Conservation (phyloP, 768 basidiomycete genomes). For the Suillus bovinus region DNA sequence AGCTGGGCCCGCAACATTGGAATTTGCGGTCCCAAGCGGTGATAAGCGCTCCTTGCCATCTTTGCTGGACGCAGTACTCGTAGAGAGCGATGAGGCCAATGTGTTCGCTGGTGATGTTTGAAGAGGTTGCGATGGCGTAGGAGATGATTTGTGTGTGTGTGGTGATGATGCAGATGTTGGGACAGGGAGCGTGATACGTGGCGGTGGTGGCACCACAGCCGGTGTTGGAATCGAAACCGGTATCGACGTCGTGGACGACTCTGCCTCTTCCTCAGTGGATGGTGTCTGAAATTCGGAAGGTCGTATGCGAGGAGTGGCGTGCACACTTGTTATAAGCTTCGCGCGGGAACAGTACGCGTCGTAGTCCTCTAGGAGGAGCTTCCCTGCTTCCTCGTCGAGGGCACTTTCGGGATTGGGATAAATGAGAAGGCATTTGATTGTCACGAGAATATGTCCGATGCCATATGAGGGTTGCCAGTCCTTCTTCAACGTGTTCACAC, state of each 20-base stretch:
- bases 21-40: constrained; percentile 69
- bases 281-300: constrained; percentile 71
- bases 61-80: constrained; percentile 30
- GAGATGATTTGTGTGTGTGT: constrained; percentile 49
- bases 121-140: constrained; percentile 36
- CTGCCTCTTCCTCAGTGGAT: constrained; percentile 27
- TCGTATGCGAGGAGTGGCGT: constrained; percentile 78
- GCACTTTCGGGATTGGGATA: constrained; percentile 97
- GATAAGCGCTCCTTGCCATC: constrained; percentile 61
- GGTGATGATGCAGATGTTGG: constrained; percentile 41
- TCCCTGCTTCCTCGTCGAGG: constrained; percentile 94
- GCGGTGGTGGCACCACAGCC: constrained; percentile 21
- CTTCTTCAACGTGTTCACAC: constrained; percentile 96
- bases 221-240: constrained; percentile 17
- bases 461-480: constrained; percentile 94
- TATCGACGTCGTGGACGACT: constrained; percentile 10
- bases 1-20: constrained; percentile 53
- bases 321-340: constrained; percentile 85
- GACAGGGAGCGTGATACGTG: constrained; percentile 29
- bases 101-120: constrained; percentile 40
- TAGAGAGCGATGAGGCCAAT: constrained; percentile 40
- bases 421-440: constrained; percentile 93
- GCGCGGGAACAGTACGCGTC: constrained; percentile 85
- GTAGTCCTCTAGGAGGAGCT: constrained; percentile 87
- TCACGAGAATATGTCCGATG: constrained; percentile 87